Percentiles rank a stretch among this genome's conserved stretches.
These are phyloP conservation scores for Sporothrix brunneoviolacea DNA, from an alignment of 2,329 filamentous ascomycete species.

Conservation along the genomic window DNA sequence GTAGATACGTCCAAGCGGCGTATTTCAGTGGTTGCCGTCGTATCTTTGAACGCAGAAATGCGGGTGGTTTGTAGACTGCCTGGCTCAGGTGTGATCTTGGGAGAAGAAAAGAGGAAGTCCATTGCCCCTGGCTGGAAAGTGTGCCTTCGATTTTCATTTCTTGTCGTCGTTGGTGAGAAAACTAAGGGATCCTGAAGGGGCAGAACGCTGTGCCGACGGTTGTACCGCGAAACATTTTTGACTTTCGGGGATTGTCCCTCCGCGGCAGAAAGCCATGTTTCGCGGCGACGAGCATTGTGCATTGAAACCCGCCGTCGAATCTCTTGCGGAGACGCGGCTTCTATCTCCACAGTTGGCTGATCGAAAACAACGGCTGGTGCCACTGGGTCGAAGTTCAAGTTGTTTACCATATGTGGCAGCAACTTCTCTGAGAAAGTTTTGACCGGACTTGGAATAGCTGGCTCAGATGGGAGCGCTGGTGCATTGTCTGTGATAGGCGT, in stretches of 20 bases:
- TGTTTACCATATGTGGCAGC: not conserved
- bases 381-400: not conserved
- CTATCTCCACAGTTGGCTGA: constrained; percentile 19
- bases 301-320: constrained; percentile 24
- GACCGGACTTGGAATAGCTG: too few species aligned
- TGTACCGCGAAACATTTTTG: not conserved
- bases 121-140: constrained; percentile 10
- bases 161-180: not conserved
- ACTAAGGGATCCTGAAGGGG: not conserved
- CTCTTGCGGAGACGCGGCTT: constrained; percentile 24
- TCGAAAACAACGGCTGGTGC: constrained; percentile 23
- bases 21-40: not conserved
- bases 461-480: too few species aligned
- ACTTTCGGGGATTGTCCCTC: constrained; percentile 11
- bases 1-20: not conserved
- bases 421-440: too few species aligned
- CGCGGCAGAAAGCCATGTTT: constrained; percentile 17
- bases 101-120: not conserved
- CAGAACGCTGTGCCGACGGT: constrained; percentile 24
- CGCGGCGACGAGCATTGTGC: constrained; percentile 23
- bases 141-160: constrained; percentile 3
- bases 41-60: not conserved
- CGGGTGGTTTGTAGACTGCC: not conserved
- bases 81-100: not conserved
- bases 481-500: not conserved